Evolutionary conservation across 2,329 filamentous ascomycete species (phyloP).

Genomic region (Neofusicoccum sp.): DNA sequence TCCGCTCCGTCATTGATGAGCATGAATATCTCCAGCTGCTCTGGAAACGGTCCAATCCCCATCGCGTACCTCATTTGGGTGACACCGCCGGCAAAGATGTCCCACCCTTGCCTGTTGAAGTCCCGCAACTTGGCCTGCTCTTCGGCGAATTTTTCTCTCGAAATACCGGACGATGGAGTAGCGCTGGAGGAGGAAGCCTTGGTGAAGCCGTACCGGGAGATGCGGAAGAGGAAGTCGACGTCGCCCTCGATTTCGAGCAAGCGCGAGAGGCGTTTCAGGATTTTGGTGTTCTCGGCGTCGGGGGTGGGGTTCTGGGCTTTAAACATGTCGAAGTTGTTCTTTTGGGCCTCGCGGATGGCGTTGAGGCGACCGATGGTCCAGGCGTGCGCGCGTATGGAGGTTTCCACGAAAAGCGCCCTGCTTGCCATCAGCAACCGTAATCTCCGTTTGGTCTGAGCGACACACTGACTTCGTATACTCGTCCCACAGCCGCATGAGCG

Average conservation of each 20-base stretch:
- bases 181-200: not conserved
- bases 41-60: not conserved
- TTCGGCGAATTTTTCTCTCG: not conserved
- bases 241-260: slow-evolving; percentile 3
- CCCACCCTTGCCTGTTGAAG: not conserved
- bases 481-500: not conserved
- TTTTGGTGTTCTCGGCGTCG: not conserved
- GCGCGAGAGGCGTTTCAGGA: not conserved
- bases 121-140: not conserved
- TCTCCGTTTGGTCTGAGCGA: too few species aligned
- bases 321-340: not conserved
- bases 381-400: not conserved
- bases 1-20: not conserved
- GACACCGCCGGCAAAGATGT: not conserved
- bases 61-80: slow-evolving; percentile 1
- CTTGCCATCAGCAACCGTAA: not conserved
- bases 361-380: not conserved
- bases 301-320: not conserved
- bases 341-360: not conserved
- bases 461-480: not conserved
- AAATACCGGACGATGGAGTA: not conserved
- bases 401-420: not conserved
- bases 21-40: not conserved
- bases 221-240: not conserved
- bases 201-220: slow-evolving; percentile 1